Conservation (phyloP, 2,329 filamentous ascomycete genomes). For the Sporothrix pallida region DNA sequence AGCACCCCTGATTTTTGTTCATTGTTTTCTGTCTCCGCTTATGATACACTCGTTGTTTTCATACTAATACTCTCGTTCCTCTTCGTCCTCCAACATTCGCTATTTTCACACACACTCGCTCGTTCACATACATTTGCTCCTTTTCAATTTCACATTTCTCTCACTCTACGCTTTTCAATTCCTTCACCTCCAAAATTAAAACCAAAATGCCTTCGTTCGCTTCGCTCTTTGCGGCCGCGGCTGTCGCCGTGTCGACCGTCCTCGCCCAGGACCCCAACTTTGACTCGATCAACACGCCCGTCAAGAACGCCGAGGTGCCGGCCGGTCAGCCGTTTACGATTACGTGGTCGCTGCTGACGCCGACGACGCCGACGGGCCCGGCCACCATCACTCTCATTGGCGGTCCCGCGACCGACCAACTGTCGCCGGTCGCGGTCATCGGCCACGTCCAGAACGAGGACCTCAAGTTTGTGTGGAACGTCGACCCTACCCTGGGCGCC, state of each 20-base stretch:
- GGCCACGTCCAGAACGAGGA: slow-evolving; percentile 51
- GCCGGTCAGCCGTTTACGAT: slow-evolving; percentile 58
- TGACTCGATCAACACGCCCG: slow-evolving; percentile 58
- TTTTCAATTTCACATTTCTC: neutral
- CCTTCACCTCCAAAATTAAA: neutral
- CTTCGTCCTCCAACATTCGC: neutral
- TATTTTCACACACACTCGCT: neutral
- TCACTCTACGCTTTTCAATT: neutral
- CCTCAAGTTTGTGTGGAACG: slow-evolving; percentile 56
- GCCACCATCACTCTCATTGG: slow-evolving; percentile 62
- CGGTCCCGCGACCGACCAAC: slow-evolving; percentile 54
- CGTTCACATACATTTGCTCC: neutral
- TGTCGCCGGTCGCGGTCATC: slow-evolving; percentile 24
- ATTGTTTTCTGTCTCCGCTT: neutral
- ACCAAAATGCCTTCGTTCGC: slow-evolving; percentile 4
- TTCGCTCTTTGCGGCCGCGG: neutral
- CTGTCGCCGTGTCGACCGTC: slow-evolving; percentile 46
- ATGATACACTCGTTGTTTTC: slow-evolving; percentile 7
- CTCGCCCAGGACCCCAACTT: slow-evolving; percentile 59
- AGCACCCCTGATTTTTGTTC: neutral
- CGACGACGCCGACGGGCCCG: slow-evolving; percentile 48
- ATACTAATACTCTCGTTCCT: slow-evolving; percentile 9
- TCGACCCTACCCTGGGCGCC: slow-evolving; percentile 52
- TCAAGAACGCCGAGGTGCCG: slow-evolving; percentile 48
- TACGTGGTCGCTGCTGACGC: slow-evolving; percentile 53